These are phyloP conservation scores for Mesembryanthemum crystallinum DNA, from an alignment of 148 eudicot species.

Conservation along the genomic window DNA sequence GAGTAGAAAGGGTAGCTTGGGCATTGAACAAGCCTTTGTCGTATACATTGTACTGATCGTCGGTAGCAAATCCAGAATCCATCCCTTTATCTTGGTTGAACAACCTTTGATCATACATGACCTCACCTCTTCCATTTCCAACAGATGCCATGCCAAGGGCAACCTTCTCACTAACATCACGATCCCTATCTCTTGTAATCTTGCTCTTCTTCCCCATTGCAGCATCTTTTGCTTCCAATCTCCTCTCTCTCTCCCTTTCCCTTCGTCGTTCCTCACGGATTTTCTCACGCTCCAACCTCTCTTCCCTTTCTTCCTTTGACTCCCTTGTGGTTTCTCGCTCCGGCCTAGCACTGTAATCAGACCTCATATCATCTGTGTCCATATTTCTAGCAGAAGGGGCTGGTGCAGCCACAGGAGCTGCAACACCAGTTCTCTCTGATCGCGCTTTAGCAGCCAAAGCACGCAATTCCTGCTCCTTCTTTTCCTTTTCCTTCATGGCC, in stretches of 20 bases:
- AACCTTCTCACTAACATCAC: conserved; percentile 83
- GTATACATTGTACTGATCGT: conserved; percentile 79
- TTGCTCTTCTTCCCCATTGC: conserved; percentile 87
- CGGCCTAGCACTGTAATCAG: conserved; percentile 39
- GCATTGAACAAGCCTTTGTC: conserved; percentile 77
- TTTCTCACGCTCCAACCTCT: conserved; percentile 56
- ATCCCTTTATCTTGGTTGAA: conserved; percentile 92
- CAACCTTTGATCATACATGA: conserved; percentile 77
- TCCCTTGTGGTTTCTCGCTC: conserved; percentile 50
- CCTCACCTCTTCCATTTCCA: conserved; percentile 60
- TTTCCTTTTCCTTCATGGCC: conserved; percentile 67
- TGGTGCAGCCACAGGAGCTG: conserved; percentile 40
- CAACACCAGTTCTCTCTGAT: conserved; percentile 67
- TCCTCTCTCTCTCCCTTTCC: conserved; percentile 81
- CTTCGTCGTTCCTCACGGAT: conserved; percentile 74
- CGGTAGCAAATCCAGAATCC: conserved; percentile 83
- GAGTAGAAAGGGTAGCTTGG: conserved; percentile 69
- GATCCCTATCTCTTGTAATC: conserved; percentile 78
- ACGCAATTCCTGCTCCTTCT: conserved; percentile 61
- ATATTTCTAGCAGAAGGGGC: conserved; percentile 45
- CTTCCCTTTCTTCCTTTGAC: conserved; percentile 58
- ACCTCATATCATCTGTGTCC: conserved; percentile 42
- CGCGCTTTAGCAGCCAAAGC: conserved; percentile 79
- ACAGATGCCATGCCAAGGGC: conserved; percentile 89
- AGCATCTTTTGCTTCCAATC: conserved; percentile 87